Evolutionary conservation across 495 filamentous ascomycete genomes (phyloP), one percentile per base, ranked within the genome.

Genomic region (Platismatia glauca): DNA sequence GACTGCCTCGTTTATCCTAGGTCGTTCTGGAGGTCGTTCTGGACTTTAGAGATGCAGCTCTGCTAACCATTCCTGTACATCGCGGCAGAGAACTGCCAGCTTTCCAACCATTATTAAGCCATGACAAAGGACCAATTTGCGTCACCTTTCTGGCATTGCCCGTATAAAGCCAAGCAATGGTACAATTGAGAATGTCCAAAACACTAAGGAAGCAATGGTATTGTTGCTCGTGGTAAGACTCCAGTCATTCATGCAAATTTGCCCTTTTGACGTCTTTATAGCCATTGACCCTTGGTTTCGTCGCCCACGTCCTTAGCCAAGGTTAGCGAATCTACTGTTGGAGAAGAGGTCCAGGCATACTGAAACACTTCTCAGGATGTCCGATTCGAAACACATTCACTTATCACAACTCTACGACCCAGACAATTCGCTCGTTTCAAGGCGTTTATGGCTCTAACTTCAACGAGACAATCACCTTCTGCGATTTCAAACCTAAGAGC

Each of bases 281-380:
- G 50, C 50, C 50, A 20, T 53, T 33, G 29, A n/a, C 29, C 29
- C 29, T 53, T 20, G 50, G 50, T 13, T 53, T 53, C 50, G 29
- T 53, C 27, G 50, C 29, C 50, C 50, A 33, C 29, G 50, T 53
- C 16, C 50, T 53, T 33, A 29, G 50, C 50, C 50, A 53, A 53
- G 50, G 29, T 53, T 33, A 33, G 50, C 20, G 24, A 5, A 33
- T 29, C 16, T 13, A 0, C 3, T 20, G 0, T 22, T 33, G 50
- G 20, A 20, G 16, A 29, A 50, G 12, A 50, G 16, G 22, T 15
- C 24, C 16, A 33, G 13, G n/a, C 29, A 20, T 50, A 53, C 16
- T 53, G 15, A 53, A 31, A 33, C 7, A 31, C 3, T 20, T 20
- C 29, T 53, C 29, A 53, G 50, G 50, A 53, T 53, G 50, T 7